Evolutionary conservation across 768 basidiomycete species (phyloP).

Genomic region (Boletellus sp.): DNA sequence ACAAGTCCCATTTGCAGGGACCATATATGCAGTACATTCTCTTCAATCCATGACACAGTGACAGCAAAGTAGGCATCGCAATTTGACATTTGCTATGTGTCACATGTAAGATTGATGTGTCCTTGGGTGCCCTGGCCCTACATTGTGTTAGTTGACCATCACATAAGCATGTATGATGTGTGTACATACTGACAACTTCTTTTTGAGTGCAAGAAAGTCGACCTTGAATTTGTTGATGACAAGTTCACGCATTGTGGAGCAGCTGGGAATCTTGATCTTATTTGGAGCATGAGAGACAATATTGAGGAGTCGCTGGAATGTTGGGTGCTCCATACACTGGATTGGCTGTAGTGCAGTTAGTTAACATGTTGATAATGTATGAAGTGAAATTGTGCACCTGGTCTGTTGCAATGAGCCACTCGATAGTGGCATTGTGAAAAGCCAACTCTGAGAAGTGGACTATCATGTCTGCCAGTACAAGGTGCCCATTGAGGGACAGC

Average conservation of each 20-base stretch:
- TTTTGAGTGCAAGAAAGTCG: conserved; percentile 1
- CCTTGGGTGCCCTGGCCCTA: not conserved
- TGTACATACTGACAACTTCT: not conserved
- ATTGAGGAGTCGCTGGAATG: not conserved
- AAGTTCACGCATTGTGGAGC: not conserved
- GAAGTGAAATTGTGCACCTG: too few relatives aligned
- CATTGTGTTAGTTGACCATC: not conserved
- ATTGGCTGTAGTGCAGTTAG: not conserved
- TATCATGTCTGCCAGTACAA: not conserved
- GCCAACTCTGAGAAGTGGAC: not conserved
- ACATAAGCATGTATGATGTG: not conserved
- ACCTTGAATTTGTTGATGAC: conserved; percentile 8
- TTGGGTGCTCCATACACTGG: too few relatives aligned
- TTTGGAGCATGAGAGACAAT: not conserved
- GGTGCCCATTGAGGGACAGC: not conserved
- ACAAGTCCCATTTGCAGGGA: conserved; percentile 30
- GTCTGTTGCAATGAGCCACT: conserved; percentile 1
- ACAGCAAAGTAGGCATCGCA: conserved; percentile 36
- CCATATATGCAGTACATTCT: too few relatives aligned
- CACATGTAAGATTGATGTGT: conserved; percentile 34
- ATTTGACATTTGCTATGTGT: conserved; percentile 41
- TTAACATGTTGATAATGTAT: not conserved
- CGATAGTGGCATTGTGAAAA: not conserved
- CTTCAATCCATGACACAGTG: too few relatives aligned
- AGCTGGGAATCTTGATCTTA: not conserved